A percentile compares a stretch with the other conserved stretches of the same genome.
Evolutionary conservation across 2,329 filamentous ascomycete species (phyloP).

Genomic region (Ophiocordyceps unilateralis): DNA sequence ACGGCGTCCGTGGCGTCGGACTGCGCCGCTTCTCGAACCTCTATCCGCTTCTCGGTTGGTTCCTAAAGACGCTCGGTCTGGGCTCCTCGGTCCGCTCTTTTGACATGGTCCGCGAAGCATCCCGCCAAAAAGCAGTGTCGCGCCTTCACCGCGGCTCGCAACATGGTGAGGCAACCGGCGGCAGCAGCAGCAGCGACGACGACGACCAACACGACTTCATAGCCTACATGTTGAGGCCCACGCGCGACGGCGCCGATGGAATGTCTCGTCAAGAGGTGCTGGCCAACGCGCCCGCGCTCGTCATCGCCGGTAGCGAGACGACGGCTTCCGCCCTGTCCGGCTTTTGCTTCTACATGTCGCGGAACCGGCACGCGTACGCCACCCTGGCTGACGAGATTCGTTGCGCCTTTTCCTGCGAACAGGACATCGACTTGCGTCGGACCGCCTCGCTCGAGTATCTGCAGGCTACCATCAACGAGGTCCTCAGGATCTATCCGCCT

Average conservation of each 20-base stretch:
- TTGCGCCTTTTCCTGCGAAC: constrained; percentile 12
- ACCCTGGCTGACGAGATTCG: constrained; percentile 19
- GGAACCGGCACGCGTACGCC: constrained; percentile 11
- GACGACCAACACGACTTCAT: constrained; percentile 7
- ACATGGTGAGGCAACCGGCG: no score
- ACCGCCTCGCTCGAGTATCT: constrained; percentile 16
- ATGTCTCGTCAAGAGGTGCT: constrained; percentile 18
- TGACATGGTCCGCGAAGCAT: background rate
- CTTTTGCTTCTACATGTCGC: constrained; percentile 12
- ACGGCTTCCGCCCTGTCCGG: constrained; percentile 15
- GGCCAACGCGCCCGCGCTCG: constrained; percentile 6
- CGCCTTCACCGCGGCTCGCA: constrained; percentile 7
- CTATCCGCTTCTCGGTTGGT: constrained; percentile 2
- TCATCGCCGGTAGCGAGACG: constrained; percentile 17
- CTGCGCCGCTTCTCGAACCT: constrained; percentile 3
- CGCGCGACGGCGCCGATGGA: constrained; percentile 12
- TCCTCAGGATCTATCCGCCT: constrained; percentile 21
- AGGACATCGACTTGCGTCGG: constrained; percentile 20
- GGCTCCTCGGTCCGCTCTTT: background rate
- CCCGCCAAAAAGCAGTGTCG: constrained; percentile 3
- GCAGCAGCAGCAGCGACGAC: no score
- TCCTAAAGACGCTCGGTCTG: background rate
- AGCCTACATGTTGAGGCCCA: constrained; percentile 12
- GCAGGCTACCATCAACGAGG: constrained; percentile 22
- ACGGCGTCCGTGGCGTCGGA: constrained; percentile 1